phyloP scores from a whole-genome alignment of 192 early-diverging fungal species.

The Radiomyces spectabilis region DNA sequence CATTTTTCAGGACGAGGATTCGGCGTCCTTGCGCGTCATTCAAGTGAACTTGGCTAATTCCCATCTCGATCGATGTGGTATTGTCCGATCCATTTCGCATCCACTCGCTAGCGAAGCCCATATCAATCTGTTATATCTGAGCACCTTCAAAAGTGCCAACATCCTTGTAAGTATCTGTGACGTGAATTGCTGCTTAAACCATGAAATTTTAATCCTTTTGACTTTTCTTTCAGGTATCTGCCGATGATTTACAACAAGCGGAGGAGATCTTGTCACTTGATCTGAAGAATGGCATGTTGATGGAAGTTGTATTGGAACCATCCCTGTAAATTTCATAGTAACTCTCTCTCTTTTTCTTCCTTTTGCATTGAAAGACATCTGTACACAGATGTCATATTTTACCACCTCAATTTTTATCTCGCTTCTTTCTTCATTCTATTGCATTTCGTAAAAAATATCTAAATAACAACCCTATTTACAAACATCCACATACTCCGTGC shows the following conservation, averaged over 20 bases:
- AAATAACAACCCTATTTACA: too few relatives aligned
- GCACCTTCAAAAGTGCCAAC: conserved; percentile 61
- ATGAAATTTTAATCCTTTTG: not conserved
- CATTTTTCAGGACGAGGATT: conserved; percentile 38
- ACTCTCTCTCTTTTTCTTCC: too few relatives aligned
- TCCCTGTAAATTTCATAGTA: not conserved
- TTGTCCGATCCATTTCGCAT: conserved; percentile 60
- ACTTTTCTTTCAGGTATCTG: conserved; percentile 9
- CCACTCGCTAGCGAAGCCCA: conserved; percentile 43
- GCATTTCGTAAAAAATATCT: too few relatives aligned
- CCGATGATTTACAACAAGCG: conserved; percentile 17
- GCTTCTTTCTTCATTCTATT: too few relatives aligned
- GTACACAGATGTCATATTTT: too few relatives aligned
- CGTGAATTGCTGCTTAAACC: not conserved
- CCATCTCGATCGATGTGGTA: conserved; percentile 57
- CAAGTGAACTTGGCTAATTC: conserved; percentile 55
- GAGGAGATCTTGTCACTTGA: conserved; percentile 13
- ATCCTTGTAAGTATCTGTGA: conserved; percentile 38
- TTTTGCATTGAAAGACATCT: too few relatives aligned
- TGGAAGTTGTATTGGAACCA: conserved; percentile 7
- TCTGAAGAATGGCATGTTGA: conserved; percentile 11
- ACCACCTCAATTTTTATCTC: too few relatives aligned
- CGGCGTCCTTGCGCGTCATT: conserved; percentile 47
- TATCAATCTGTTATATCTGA: conserved; percentile 59
- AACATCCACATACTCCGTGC: too few relatives aligned